Conservation (phyloP, 2,329 filamentous ascomycete genomes). For the Hymenoscyphus fraxineus region DNA sequence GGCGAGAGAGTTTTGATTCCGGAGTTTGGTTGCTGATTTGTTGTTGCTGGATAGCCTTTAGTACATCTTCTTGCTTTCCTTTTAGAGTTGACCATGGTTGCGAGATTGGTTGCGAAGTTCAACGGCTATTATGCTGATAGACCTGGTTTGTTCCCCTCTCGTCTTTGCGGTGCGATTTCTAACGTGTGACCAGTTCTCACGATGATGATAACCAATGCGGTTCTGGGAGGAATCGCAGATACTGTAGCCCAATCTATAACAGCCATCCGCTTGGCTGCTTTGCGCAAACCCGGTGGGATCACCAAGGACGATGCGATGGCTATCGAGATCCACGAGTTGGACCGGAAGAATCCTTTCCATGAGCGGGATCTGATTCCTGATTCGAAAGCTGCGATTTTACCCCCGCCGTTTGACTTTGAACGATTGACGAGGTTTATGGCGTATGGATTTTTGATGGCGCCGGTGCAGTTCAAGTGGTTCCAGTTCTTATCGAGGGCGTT, state of each 20-base stretch:
- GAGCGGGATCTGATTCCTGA: constrained; percentile 64
- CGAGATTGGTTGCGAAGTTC: constrained; percentile 79
- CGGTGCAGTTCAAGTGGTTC: constrained; percentile 95
- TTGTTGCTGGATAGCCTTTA: constrained; percentile 62
- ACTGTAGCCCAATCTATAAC: constrained; percentile 94
- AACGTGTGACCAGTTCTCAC: constrained; percentile 65
- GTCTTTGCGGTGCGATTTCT: neutral
- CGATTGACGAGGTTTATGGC: constrained; percentile 92
- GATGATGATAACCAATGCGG: constrained; percentile 98
- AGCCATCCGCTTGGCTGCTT: constrained; percentile 65
- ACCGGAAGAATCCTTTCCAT: constrained; percentile 70
- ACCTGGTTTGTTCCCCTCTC: constrained; percentile 57
- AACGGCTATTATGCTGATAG: constrained; percentile 91
- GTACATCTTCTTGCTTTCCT: constrained; percentile 81
- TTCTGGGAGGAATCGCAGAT: constrained; percentile 92
- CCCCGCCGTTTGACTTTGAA: constrained; percentile 92
- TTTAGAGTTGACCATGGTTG: constrained; percentile 82
- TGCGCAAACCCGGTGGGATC: constrained; percentile 57
- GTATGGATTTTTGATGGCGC: constrained; percentile 95
- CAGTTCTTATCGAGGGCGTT: constrained; percentile 77
- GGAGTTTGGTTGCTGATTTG: constrained; percentile 20
- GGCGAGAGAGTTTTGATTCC: constrained; percentile 17
- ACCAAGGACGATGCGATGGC: constrained; percentile 66
- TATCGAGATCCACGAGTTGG: constrained; percentile 85
- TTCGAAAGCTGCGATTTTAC: constrained; percentile 50